phyloP scores from a whole-genome alignment of 208 protist species.

The Angomonas ambiguus region DNA sequence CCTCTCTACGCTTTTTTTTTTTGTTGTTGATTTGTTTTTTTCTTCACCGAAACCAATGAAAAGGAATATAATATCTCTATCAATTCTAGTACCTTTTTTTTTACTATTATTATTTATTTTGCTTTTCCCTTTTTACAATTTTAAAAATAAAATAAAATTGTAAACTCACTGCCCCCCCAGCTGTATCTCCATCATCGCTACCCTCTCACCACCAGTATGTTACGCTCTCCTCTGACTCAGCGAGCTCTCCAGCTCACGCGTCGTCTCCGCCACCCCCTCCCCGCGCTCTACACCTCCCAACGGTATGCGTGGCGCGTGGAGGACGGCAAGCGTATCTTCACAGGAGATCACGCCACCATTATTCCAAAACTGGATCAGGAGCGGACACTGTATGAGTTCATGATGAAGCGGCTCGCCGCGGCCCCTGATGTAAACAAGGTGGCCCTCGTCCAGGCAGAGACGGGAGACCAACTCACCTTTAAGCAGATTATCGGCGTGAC shows the following conservation, averaged over 20 bases:
- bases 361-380: background rate
- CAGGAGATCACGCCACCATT: background rate
- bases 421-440: conserved; percentile 12
- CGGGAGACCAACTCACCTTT: conserved; percentile 20
- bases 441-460: conserved; percentile 30
- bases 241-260: background rate
- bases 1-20: conserved; percentile 7
- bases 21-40: background rate
- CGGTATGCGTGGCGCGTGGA: conserved; percentile 10
- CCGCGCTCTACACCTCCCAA: background rate
- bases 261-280: background rate
- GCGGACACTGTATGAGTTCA: background rate
- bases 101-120: background rate
- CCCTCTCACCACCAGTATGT: too few relatives aligned
- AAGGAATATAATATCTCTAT: background rate
- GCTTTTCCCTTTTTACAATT: background rate
- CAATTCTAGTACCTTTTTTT: too few relatives aligned
- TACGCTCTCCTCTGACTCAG: background rate
- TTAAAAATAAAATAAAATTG: background rate
- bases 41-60: background rate
- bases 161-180: too few relatives aligned
- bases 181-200: too few relatives aligned
- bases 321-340: conserved; percentile 11
- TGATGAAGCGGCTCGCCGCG: background rate
- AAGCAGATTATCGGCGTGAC: conserved; percentile 22